A percentile compares a stretch with the other conserved stretches of the same genome.
phyloP scores from a whole-genome alignment of 768 basidiomycete species.

The Collybiopsis confluens region DNA sequence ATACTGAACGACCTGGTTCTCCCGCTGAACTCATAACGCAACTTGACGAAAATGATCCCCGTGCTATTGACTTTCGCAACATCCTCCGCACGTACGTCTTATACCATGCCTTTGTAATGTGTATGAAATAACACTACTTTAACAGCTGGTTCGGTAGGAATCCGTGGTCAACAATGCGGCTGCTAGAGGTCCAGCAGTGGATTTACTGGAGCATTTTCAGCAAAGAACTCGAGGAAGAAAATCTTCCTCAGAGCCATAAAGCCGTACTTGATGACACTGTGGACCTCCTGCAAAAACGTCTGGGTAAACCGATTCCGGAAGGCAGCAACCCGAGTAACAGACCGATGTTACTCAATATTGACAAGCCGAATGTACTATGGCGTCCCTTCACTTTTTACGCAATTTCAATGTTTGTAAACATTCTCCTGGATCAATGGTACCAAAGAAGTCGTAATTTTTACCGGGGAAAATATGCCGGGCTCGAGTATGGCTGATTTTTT shows the following conservation, averaged over 20 bases:
- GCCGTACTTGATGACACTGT: constrained; percentile 56
- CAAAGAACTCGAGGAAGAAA: constrained; percentile 50
- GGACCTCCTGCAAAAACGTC: constrained; percentile 62
- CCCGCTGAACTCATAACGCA: constrained; percentile 55
- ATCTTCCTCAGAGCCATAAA: constrained; percentile 41
- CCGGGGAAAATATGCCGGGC: constrained; percentile 48
- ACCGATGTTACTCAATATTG: constrained; percentile 72
- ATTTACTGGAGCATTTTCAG: constrained; percentile 84
- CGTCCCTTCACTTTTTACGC: constrained; percentile 70
- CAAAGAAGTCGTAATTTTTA: constrained; percentile 35
- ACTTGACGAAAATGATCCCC: constrained; percentile 60
- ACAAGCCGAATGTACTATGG: constrained; percentile 63
- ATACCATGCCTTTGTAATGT: constrained; percentile 8
- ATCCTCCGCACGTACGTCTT: constrained; percentile 50
- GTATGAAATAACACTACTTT: neutral
- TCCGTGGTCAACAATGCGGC: constrained; percentile 68
- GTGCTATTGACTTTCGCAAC: constrained; percentile 71
- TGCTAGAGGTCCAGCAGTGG: constrained; percentile 65
- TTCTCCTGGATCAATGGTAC: constrained; percentile 41
- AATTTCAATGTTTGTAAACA: constrained; percentile 45
- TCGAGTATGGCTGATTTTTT: constrained; percentile 52
- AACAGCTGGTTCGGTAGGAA: constrained; percentile 65
- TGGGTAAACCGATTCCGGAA: constrained; percentile 60
- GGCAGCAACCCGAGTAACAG: constrained; percentile 45
- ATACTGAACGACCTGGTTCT: constrained; percentile 48